A percentile compares a stretch with the other conserved stretches of the same genome.
Conservation (phyloP, 306 rosid species). For the Mucuna pruriens region DNA sequence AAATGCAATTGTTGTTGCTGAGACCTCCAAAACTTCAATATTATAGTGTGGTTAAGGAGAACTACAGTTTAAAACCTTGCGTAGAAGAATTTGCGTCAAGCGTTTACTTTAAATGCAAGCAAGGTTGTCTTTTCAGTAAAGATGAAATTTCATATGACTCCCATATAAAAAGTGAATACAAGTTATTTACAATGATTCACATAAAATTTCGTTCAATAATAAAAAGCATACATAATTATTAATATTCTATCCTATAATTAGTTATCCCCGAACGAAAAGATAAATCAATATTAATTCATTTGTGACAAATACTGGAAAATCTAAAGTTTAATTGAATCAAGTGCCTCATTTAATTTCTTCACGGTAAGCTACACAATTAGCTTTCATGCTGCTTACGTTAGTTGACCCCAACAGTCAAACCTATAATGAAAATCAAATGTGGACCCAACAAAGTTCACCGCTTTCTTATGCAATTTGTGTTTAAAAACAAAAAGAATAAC, state of each 20-base stretch:
- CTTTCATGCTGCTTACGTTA: constrained; percentile 13
- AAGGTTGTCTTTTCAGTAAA: neutral
- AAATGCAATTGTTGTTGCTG: no score
- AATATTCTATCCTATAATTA: neutral
- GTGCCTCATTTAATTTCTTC: constrained; percentile 30
- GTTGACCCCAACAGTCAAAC: neutral
- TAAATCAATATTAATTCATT: neutral
- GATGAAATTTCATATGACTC: neutral
- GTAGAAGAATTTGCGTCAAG: no score
- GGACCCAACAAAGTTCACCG: constrained; percentile 20
- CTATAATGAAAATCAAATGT: constrained; percentile 5
- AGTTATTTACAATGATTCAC: neutral
- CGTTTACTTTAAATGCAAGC: neutral
- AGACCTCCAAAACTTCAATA: neutral
- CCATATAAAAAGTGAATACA: neutral
- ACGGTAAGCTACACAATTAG: neutral
- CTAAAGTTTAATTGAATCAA: neutral
- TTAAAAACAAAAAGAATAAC: constrained; percentile 14
- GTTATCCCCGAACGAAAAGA: neutral
- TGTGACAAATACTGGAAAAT: neutral
- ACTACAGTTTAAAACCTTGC: neutral
- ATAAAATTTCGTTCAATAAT: neutral
- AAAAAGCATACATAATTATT: neutral
- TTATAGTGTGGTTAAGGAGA: neutral
- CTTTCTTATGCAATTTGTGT: neutral